Evolutionary conservation across 2,329 filamentous ascomycete species (phyloP), one percentile per base, ranked within the genome.

Genomic region (Blumeria graminis): DNA sequence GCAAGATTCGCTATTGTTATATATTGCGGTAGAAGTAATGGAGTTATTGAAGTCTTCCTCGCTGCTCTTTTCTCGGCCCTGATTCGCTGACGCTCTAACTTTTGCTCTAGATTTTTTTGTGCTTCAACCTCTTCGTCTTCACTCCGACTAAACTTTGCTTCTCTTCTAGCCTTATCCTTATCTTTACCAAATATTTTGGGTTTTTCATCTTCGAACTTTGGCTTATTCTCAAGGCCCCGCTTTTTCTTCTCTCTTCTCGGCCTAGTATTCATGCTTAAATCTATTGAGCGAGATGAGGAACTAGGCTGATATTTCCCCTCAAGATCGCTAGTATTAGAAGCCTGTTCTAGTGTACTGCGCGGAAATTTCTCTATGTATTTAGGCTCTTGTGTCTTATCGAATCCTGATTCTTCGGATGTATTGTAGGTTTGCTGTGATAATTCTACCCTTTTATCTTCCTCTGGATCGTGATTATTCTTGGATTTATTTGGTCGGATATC

Each of bases 1-100:
- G 88, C 87, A 43, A 98, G 71, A 61, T 89, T 86, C 9, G 78
- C 76, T n/a, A 95, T 82, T 63, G 80, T 92, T 68, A 98, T 93
- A 63, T 87, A 94, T 65, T 95, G 86, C 0, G 93, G 93, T 22
- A 98, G 72, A 56, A 82, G 77, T 50, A 98, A 84, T 1, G 74
- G 76, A 1, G 76, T 77, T 6, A 72, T 67, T n/a, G 70, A 68
- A 38, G 68, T 64, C 35, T 67, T 58, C 69, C 67, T 58, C 69
- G 70, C 61, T 68, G 69, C 63, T 67, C 64, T 61, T 66, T 68
- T 64, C 62, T 66, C 66, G 11, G 56, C 58, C 36, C 57, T 59
- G 32, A 58, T 52, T 14, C 56, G 52, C 66, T 70, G 66, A 58
- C 67, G 62, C 51, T 67, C 62, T 57, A 70, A 70, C 59, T 69